Evolutionary conservation across 768 basidiomycete genomes (phyloP).

Genomic region (Suillus discolor): DNA sequence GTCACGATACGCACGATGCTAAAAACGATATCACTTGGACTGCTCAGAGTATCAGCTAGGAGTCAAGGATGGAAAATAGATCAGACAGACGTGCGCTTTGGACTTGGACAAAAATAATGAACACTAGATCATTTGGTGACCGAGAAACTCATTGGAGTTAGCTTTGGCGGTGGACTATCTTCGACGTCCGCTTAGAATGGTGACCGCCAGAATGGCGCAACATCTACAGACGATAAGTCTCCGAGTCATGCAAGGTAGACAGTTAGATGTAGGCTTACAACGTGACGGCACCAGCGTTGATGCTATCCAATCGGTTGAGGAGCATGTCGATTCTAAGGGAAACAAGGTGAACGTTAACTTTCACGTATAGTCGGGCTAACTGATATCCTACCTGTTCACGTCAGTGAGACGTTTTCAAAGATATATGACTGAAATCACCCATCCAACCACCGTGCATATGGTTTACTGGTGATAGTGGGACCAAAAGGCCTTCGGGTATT

Average conservation of each 20-base stretch:
- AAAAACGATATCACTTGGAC: slow-evolving; percentile 22
- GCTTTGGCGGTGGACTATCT: background rate
- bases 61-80: background rate
- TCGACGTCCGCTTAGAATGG: slow-evolving; percentile 4
- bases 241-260: background rate
- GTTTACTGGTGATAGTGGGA: slow-evolving; percentile 11
- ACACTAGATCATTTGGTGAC: slow-evolving; percentile 3
- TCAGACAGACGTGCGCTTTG: slow-evolving; percentile 18
- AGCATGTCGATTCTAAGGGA: slow-evolving; percentile 16
- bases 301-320: slow-evolving; percentile 20
- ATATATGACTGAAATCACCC: slow-evolving; percentile 4
- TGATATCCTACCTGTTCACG: slow-evolving; percentile 8
- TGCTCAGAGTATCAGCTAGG: background rate
- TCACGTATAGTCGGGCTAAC: background rate
- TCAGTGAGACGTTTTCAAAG: slow-evolving; percentile 15
- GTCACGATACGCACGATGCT: slow-evolving; percentile 16
- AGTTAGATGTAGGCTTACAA: slow-evolving; percentile 9
- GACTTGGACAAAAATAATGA: slow-evolving; percentile 17
- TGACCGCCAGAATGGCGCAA: slow-evolving; percentile 13
- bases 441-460: slow-evolving; percentile 14
- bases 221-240: slow-evolving; percentile 6
- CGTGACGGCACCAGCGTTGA: slow-evolving; percentile 19
- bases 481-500: background rate
- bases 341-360: background rate
- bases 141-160: slow-evolving; percentile 10